phyloP scores from a whole-genome alignment of 1,284 basidiomycete genomes.

The Ceratobasidium sp. region DNA sequence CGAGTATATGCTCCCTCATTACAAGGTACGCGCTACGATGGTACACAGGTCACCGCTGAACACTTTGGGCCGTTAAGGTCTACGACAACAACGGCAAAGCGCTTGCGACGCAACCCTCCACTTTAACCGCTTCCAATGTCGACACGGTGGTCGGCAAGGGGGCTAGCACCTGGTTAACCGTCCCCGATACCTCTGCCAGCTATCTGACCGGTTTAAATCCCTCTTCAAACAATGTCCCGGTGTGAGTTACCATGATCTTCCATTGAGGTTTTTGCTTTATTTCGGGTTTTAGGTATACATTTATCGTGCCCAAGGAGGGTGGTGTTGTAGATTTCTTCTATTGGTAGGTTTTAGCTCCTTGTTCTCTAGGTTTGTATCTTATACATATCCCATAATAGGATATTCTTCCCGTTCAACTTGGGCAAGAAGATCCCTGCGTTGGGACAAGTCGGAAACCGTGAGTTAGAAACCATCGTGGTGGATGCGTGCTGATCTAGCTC shows the following conservation, averaged over 20 bases:
- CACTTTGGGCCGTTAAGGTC: background rate
- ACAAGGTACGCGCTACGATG: background rate
- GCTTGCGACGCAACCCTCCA: constrained; percentile 14
- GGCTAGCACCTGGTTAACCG: constrained; percentile 32
- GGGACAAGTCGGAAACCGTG: constrained; percentile 32
- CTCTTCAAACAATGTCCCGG: constrained; percentile 27
- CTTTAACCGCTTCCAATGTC: constrained; percentile 16
- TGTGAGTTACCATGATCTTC: background rate
- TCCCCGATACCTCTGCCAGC: constrained; percentile 22
- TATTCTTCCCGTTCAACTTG: constrained; percentile 40
- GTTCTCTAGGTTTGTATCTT: background rate
- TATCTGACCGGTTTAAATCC: constrained; percentile 34
- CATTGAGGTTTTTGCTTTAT: background rate
- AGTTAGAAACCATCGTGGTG: background rate
- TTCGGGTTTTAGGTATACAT: constrained; percentile 18
- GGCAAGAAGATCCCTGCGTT: constrained; percentile 31
- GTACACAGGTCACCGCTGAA: background rate
- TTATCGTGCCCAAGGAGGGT: constrained; percentile 33
- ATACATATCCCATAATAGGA: background rate
- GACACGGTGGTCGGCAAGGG: constrained; percentile 21
- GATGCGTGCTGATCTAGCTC: background rate
- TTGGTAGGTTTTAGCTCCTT: constrained; percentile 7
- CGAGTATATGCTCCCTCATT: constrained; percentile 39
- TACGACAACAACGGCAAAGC: constrained; percentile 17
- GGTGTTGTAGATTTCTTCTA: constrained; percentile 38